Conservation (phyloP, 306 rosid species). For the Neltuma alba region DNA sequence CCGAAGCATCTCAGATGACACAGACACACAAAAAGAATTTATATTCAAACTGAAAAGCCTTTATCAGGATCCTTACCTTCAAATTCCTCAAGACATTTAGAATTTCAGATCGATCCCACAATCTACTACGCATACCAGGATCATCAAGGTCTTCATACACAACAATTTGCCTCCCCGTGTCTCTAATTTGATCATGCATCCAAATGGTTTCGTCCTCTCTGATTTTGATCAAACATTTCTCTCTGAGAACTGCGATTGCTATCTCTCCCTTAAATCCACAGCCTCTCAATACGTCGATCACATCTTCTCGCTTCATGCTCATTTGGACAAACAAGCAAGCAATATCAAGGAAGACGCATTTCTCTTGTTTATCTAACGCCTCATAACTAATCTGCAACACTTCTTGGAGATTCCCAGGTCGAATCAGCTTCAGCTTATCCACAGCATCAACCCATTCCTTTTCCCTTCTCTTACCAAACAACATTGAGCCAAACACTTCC, state of each 20-base stretch:
- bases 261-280: constrained; percentile 65
- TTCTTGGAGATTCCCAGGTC: constrained; percentile 56
- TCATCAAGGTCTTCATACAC: constrained; percentile 9
- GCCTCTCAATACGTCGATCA: constrained; percentile 53
- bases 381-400: constrained; percentile 64
- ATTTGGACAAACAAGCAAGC: constrained; percentile 56
- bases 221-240: constrained; percentile 60
- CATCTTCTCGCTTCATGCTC: constrained; percentile 49
- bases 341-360: constrained; percentile 62
- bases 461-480: constrained; percentile 49
- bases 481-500: constrained; percentile 68
- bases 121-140: constrained; percentile 57
- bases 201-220: constrained; percentile 38
- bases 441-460: constrained; percentile 57
- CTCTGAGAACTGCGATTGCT: constrained; percentile 38
- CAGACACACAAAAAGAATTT: no score
- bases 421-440: constrained; percentile 47
- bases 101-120: constrained; percentile 64
- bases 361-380: constrained; percentile 48
- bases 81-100: constrained; percentile 41
- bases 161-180: constrained; percentile 73
- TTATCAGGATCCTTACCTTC: not conserved
- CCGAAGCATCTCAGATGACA: no score
- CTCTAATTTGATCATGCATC: constrained; percentile 78
- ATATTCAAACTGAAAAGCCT: not conserved